Base-by-base conservation (phyloP, 345 rosid genomes). In the Lepidium africanum region DNA sequence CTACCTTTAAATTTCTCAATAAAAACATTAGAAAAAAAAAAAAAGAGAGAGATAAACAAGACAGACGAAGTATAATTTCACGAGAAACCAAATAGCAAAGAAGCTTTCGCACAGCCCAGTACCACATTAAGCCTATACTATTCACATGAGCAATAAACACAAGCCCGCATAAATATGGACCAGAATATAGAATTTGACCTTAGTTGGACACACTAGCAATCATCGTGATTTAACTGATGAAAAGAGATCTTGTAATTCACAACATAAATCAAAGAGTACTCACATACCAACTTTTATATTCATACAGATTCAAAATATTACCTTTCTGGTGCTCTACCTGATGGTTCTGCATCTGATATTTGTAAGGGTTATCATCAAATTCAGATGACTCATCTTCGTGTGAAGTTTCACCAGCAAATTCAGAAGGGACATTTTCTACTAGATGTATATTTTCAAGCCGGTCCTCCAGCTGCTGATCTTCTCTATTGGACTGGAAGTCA, bases 371-470 rank as follows among this genome's bases (percentile, higher is more conserved):
- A 37, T 82, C 76, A 43, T 87, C 90, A 73, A 77, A 84, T 53
- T 82, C 86, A 10, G 92, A 80, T 0, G 85, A 65, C 65, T 82
- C 78, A 77, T 84, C 91, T 73, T 84, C 92, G 45, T 79, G 88
- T 5, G 70, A 58, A 60, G 74, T 82, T 81, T 84, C 83, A 77
- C 82, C 81, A 15, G 90, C 77, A 59, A 79, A 62, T 75, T 83
- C 89, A 76, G 59, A 62, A 59, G 82, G 70, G 43, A 36, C 84
- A 66, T 81, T 91, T 56, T 87, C 92, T 54, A 72, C 76, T 62
- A 71, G 67, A 71, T 81, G 81, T 52, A 73, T 77, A 72, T 83
- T 84, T 71, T 85, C 90, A 32, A 83, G 70, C 65, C 80, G 83
- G 61, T 85, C 81, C 21, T 66, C 78, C 36, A 69, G 51, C 71